These are phyloP conservation scores for Cenococcum geophilum DNA, from an alignment of 495 filamentous ascomycete genomes.

Conservation along the genomic window DNA sequence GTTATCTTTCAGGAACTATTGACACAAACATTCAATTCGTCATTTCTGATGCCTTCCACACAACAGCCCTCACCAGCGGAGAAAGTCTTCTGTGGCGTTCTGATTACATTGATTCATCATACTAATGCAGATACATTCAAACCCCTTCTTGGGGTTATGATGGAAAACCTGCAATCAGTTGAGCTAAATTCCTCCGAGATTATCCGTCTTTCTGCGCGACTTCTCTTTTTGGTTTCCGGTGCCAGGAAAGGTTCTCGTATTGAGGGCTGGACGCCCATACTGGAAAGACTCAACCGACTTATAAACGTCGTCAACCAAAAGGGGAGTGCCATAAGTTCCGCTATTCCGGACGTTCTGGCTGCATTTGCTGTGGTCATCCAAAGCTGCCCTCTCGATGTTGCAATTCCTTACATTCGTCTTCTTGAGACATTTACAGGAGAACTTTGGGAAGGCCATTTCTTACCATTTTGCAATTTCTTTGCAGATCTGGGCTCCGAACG, in stretches of 20 bases:
- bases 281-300: conserved; percentile 44
- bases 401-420: conserved; percentile 60
- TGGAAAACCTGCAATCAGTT: conserved; percentile 43
- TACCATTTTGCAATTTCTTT: conserved; percentile 77
- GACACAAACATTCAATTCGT: conserved; percentile 10
- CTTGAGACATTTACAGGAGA: conserved; percentile 58
- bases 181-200: not conserved
- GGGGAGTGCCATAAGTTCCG: conserved; percentile 22
- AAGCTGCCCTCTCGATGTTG: conserved; percentile 69
- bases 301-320: conserved; percentile 6
- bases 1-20: conserved; percentile 64
- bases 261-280: conserved; percentile 60
- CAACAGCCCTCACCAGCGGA: conserved; percentile 16
- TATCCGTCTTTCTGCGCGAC: conserved; percentile 40
- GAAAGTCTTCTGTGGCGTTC: conserved; percentile 64
- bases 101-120: conserved; percentile 77
- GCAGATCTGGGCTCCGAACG: conserved; percentile 64
- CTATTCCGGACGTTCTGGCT: conserved; percentile 37
- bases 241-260: conserved; percentile 75
- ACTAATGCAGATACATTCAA: conserved; percentile 63
- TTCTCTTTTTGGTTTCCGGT: conserved; percentile 62
- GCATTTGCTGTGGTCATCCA: conserved; percentile 61
- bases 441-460: conserved; percentile 59
- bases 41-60: not conserved
- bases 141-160: conserved; percentile 54